Evolutionary conservation across 441 rosid species (phyloP), one percentile per base, ranked within the genome.

Genomic region (Hypseocharis bilobata): DNA sequence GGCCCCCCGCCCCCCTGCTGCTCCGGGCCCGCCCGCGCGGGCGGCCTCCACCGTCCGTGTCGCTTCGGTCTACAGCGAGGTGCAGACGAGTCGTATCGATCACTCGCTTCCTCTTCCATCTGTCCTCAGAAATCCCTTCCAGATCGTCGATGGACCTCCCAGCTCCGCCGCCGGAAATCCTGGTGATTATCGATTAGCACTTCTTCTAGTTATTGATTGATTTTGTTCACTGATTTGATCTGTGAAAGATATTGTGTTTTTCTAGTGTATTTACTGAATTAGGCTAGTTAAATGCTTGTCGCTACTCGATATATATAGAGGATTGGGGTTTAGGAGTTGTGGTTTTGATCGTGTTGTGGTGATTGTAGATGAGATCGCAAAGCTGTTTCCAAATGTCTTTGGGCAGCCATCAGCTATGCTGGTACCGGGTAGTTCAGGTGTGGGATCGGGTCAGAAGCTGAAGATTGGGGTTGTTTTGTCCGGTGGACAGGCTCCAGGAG

Each of bases 401-500:
- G 98, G 99, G 0, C 99, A 91, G 72, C 96, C 96, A 32, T 82
- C 97, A 3, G 83, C 89, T 60, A 61, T 78, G 74, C 64, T 82
- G 76, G 81, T 88, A 60, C 92, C 96, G 3, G 70, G 73, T 57
- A 74, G 62, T 29, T 58, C 72, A 3, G 67, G 68, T 45, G 42
- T 83, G 0, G 20, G 34, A 14, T 71, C 90, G 0, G 81, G 63
- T 42, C 80, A 69, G 80, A 86, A 86, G 74, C 63, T 94, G 75
- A 94, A 89, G 81, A 86, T 91, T 20, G 99, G 97, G 30, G 96
- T 91, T 45, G 99, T 94, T 62, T 70, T 94, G 68, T 93, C 99
- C 0, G 99, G 99, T 25, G 99, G 99, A 29, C 99, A 93, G 76
- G 97, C 99, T 23, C 99, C 99, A 2, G 99, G 99, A 59, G 99